These are phyloP conservation scores for Spergularia azorica DNA, from an alignment of 179 eudicot species.

Conservation along the genomic window DNA sequence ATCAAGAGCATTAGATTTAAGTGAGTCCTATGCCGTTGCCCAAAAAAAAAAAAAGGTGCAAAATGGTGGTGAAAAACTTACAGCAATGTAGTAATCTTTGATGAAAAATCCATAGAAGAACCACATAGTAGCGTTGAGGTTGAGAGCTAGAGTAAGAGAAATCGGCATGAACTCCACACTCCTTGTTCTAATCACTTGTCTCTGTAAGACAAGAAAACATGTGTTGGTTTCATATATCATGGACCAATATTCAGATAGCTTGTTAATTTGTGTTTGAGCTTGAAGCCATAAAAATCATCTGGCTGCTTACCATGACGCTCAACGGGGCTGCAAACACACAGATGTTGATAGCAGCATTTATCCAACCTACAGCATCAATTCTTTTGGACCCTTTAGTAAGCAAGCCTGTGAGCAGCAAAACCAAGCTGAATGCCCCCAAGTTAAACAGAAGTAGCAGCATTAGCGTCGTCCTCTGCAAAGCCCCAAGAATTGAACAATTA, in stretches of 20 bases:
- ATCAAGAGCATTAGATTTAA: conserved; percentile 14
- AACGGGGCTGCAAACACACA: conserved; percentile 77
- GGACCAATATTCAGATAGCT: neutral
- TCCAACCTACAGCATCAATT: conserved; percentile 66
- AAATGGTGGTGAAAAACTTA: conserved; percentile 36
- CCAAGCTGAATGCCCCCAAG: conserved; percentile 43
- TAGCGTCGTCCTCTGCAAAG: conserved; percentile 45
- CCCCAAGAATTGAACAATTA: neutral
- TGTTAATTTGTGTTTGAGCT: neutral
- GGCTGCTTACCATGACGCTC: conserved; percentile 61
- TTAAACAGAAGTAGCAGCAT: conserved; percentile 52
- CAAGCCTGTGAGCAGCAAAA: conserved; percentile 42
- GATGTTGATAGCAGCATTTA: conserved; percentile 61
- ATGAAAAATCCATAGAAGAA: conserved; percentile 69
- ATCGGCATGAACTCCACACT: conserved; percentile 89
- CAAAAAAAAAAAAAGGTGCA: neutral
- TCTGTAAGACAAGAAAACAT: conserved; percentile 37
- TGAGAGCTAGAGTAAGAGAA: conserved; percentile 64
- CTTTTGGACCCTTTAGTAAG: conserved; percentile 37
- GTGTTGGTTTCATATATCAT: conserved; percentile 2
- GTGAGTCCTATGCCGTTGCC: neutral
- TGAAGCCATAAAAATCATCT: neutral
- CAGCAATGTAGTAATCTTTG: conserved; percentile 68
- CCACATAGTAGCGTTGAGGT: conserved; percentile 65
- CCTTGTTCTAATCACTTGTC: conserved; percentile 67